These are phyloP conservation scores for Aphanomyces astaci DNA, from an alignment of 352 stramenopile species.

Conservation along the genomic window DNA sequence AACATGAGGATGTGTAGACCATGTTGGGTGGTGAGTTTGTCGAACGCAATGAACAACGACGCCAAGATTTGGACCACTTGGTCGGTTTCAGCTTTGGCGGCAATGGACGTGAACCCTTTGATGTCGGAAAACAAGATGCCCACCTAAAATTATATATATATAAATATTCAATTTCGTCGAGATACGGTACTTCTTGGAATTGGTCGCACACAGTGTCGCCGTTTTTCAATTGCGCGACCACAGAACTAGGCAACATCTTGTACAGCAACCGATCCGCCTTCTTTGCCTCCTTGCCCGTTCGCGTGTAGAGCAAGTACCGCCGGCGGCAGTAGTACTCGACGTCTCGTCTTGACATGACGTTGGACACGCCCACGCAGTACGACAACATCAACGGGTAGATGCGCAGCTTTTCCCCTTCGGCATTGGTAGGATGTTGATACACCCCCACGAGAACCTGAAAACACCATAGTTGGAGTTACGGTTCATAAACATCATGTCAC, in stretches of 20 bases:
- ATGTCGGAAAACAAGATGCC: slow-evolving; percentile 89
- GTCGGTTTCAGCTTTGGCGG: slow-evolving; percentile 62
- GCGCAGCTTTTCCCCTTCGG: slow-evolving; percentile 10
- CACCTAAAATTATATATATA: slow-evolving; percentile 32
- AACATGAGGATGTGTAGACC: too few species aligned
- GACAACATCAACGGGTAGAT: slow-evolving; percentile 73
- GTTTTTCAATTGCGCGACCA: slow-evolving; percentile 79
- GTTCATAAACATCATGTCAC: neutral
- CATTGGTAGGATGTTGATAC: neutral
- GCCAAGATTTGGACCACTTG: slow-evolving; percentile 88
- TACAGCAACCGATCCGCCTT: slow-evolving; percentile 79
- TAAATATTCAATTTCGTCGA: neutral
- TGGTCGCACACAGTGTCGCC: slow-evolving; percentile 77
- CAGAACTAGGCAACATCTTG: slow-evolving; percentile 75
- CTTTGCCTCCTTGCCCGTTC: slow-evolving; percentile 72
- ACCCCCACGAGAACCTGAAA: neutral
- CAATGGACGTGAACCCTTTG: slow-evolving; percentile 88
- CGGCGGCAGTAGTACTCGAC: slow-evolving; percentile 75
- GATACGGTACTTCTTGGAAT: slow-evolving; percentile 43
- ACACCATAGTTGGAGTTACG: neutral
- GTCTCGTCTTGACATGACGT: slow-evolving; percentile 66
- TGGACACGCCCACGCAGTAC: slow-evolving; percentile 64
- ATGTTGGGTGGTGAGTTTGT: slow-evolving; percentile 86
- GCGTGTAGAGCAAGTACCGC: slow-evolving; percentile 77
- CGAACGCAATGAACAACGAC: slow-evolving; percentile 87